These are phyloP conservation scores for Cyclotella sp. DNA, from an alignment of 108 stramenopile genomes.

Conservation along the genomic window DNA sequence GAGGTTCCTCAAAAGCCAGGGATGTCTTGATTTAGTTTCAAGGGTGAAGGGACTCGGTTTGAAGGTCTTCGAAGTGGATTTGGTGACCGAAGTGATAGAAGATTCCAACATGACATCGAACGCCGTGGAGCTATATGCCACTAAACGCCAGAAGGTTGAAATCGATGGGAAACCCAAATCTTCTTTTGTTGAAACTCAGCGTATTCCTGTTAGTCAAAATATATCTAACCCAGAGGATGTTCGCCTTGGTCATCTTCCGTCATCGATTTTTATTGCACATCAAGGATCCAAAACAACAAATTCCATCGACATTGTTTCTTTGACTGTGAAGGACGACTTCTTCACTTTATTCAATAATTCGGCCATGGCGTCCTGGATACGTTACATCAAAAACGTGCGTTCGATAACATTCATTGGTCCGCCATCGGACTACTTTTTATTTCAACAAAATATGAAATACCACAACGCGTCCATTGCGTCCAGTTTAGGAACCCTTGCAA, in stretches of 20 bases:
- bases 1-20: constrained; percentile 12
- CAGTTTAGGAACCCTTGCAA: background rate
- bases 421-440: constrained; percentile 18
- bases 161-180: too few relatives aligned
- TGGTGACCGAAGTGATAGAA: too few relatives aligned
- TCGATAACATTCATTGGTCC: constrained; percentile 48
- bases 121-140: too few relatives aligned
- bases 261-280: too few relatives aligned
- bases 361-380: constrained; percentile 40
- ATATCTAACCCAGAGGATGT: too few relatives aligned
- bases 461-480: constrained; percentile 13
- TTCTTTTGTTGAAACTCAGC: too few relatives aligned
- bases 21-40: constrained; percentile 14
- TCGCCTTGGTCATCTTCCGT: too few relatives aligned
- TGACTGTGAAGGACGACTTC: constrained; percentile 37
- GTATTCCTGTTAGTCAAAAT: too few relatives aligned
- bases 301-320: constrained; percentile 39
- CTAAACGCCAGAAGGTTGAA: too few relatives aligned
- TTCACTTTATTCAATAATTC: constrained; percentile 43
- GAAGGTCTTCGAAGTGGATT: background rate
- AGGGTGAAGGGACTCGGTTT: constrained; percentile 5
- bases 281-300: background rate
- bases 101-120: too few relatives aligned
- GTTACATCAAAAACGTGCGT: constrained; percentile 43
- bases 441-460: constrained; percentile 20